Percentiles rank a stretch among this genome's conserved stretches.
phyloP scores from a whole-genome alignment of 2,329 filamentous ascomycete species.

The Graphiopsis chlorocephala region DNA sequence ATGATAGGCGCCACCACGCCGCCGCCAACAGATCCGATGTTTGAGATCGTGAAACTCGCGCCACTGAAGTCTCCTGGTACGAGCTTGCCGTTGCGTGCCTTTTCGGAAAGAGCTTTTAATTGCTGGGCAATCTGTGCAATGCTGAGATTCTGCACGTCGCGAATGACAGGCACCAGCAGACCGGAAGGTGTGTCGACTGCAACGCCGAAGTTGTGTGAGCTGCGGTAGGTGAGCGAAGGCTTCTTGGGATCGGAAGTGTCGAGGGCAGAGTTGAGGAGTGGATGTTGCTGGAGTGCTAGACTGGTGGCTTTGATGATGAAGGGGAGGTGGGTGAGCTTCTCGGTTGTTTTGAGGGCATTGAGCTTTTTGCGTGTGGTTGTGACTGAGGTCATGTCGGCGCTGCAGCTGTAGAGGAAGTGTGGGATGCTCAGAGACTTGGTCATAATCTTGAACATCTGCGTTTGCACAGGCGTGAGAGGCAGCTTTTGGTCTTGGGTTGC shows the following conservation, averaged over 20 bases:
- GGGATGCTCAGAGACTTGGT: slow-evolving; percentile 86
- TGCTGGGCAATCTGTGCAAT: slow-evolving; percentile 77
- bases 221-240: slow-evolving; percentile 73
- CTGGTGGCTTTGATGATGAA: slow-evolving; percentile 97
- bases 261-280: slow-evolving; percentile 82
- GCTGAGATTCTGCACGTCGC: slow-evolving; percentile 73
- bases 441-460: slow-evolving; percentile 97
- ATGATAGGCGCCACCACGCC: slow-evolving; percentile 90
- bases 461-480: slow-evolving; percentile 73
- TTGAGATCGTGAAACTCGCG: slow-evolving; percentile 92
- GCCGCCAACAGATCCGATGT: slow-evolving; percentile 92
- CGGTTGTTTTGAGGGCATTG: slow-evolving; percentile 55
- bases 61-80: slow-evolving; percentile 72
- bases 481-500: slow-evolving; percentile 60
- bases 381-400: slow-evolving; percentile 76
- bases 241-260: slow-evolving; percentile 63
- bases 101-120: slow-evolving; percentile 67
- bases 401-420: slow-evolving; percentile 92
- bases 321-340: slow-evolving; percentile 82
- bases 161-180: slow-evolving; percentile 87
- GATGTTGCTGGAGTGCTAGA: slow-evolving; percentile 74
- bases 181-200: slow-evolving; percentile 91
- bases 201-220: slow-evolving; percentile 89
- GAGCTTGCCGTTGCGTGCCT: slow-evolving; percentile 74
- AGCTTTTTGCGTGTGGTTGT: slow-evolving; percentile 70